These are phyloP conservation scores for Caryopteris hybrid DNA, from an alignment of 305 asterid genomes.

Conservation along the genomic window DNA sequence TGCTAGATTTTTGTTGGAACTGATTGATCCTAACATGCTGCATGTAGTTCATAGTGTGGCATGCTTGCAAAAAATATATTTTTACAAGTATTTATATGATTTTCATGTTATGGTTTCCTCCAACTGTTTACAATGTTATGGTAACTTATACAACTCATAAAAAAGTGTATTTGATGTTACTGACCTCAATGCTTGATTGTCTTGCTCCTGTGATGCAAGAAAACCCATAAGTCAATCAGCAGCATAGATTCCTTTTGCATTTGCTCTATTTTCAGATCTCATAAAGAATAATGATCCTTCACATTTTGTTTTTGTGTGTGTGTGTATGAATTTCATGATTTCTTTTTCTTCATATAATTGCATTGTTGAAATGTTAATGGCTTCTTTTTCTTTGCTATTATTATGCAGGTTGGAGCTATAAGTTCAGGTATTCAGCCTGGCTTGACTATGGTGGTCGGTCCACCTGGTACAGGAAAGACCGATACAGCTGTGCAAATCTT, in stretches of 20 bases:
- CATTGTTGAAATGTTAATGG: background rate
- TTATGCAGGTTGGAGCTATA: conserved; percentile 78
- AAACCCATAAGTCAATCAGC: background rate
- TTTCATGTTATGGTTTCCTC: background rate
- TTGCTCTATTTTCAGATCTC: conserved; percentile 10
- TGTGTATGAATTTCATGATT: background rate
- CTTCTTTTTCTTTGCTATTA: conserved; percentile 5
- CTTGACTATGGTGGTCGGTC: conserved; percentile 97
- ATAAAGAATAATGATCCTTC: too few species aligned
- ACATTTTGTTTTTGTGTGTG: too few species aligned
- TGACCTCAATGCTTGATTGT: background rate
- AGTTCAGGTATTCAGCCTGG: conserved; percentile 95
- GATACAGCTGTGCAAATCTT: conserved; percentile 97
- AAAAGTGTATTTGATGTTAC: background rate
- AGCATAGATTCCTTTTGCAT: too few species aligned
- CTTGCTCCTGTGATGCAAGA: background rate
- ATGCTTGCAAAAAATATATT: too few species aligned
- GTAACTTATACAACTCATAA: background rate
- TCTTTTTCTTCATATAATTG: background rate
- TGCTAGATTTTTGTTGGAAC: background rate
- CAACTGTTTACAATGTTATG: background rate
- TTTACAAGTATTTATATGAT: background rate
- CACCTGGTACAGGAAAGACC: conserved; percentile 99
- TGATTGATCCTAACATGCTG: background rate
- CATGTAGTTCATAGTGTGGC: background rate